Conservation (phyloP, 441 rosid species). For the Hura crepitans region DNA sequence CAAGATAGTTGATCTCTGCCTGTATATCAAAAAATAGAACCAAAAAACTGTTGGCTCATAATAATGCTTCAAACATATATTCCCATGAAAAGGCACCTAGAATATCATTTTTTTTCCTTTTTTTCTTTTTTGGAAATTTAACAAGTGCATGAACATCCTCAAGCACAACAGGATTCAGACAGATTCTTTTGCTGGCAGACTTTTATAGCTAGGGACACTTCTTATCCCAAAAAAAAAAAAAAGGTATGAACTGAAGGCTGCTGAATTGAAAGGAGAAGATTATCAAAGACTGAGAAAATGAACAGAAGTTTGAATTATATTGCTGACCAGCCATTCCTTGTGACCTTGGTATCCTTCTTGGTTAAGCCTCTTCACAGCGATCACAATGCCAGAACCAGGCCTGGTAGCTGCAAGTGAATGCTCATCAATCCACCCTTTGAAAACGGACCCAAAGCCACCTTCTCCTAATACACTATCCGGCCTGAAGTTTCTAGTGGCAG, state of each 20-base stretch:
- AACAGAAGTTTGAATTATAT: not conserved
- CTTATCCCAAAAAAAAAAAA: not conserved
- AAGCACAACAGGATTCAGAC: not conserved
- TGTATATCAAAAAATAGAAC: slow-evolving; percentile 16
- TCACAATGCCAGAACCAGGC: slow-evolving; percentile 70
- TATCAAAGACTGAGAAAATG: not conserved
- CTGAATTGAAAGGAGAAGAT: not conserved
- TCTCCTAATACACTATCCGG: slow-evolving; percentile 78
- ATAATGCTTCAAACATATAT: not conserved
- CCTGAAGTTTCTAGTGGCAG: slow-evolving; percentile 69
- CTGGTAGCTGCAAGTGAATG: slow-evolving; percentile 48
- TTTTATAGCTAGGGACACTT: not conserved
- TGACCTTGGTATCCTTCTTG: slow-evolving; percentile 77
- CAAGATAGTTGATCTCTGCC: slow-evolving; percentile 82
- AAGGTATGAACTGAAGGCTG: not conserved
- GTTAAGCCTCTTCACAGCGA: slow-evolving; percentile 76
- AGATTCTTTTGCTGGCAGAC: too few relatives aligned
- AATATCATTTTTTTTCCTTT: not conserved
- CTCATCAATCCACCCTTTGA: slow-evolving; percentile 85
- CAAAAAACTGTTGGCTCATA: not conserved
- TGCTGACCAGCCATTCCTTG: slow-evolving; percentile 75
- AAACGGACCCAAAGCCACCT: slow-evolving; percentile 86
- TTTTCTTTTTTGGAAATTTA: not conserved
- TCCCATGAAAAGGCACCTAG: not conserved
- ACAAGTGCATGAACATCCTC: not conserved